Percentiles rank a stretch among this genome's conserved stretches.
Conservation (phyloP, 495 filamentous ascomycete species). For the Jackrogersella minutella region DNA sequence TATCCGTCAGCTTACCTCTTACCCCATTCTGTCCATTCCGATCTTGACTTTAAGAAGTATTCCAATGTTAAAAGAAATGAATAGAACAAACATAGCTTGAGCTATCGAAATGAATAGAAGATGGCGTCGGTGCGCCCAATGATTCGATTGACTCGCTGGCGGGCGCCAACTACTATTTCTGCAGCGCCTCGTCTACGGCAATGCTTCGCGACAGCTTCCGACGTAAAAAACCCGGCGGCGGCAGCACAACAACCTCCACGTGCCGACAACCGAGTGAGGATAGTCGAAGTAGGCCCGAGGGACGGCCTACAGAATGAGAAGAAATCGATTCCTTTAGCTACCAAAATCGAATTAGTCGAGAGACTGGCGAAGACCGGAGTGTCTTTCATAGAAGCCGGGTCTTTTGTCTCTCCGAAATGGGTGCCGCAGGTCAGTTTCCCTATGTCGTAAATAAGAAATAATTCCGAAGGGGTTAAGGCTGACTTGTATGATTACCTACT, state of each 20-base stretch:
- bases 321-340: conserved; percentile 76
- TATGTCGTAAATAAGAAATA: not conserved
- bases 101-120: conserved; percentile 38
- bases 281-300: conserved; percentile 93
- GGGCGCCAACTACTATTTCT: conserved; percentile 2
- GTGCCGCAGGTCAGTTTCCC: conserved; percentile 79
- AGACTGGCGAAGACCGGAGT: conserved; percentile 85
- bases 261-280: conserved; percentile 62
- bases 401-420: conserved; percentile 97
- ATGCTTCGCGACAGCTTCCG: conserved; percentile 52
- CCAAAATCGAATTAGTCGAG: conserved; percentile 85
- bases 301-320: conserved; percentile 98
- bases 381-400: conserved; percentile 89
- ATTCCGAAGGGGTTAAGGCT: not conserved
- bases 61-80: not conserved
- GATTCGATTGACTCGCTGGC: conserved; percentile 33
- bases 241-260: conserved; percentile 37
- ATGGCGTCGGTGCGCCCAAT: conserved; percentile 44
- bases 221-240: conserved; percentile 28
- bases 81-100: conserved; percentile 8
- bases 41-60: not conserved
- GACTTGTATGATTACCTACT: not conserved
- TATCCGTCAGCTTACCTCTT: not conserved
- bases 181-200: conserved; percentile 34
- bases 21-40: conserved; percentile 1